phyloP scores from a whole-genome alignment of 306 rosid species.

The Amphicarpaea edgeworthii region DNA sequence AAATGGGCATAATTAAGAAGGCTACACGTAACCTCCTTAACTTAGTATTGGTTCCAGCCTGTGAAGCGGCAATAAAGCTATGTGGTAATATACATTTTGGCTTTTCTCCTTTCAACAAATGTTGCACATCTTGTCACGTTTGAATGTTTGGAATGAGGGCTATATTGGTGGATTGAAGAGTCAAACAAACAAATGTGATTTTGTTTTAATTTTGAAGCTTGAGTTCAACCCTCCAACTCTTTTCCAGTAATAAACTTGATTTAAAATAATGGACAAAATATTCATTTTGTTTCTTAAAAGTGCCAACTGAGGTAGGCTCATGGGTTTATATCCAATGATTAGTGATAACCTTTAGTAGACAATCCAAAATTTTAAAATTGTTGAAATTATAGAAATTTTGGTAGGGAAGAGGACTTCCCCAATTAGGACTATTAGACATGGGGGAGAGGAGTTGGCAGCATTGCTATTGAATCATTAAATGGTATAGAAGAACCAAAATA shows the following conservation, averaged over 20 bases:
- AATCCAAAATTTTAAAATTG: neutral
- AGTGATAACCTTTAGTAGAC: neutral
- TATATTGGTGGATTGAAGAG: conserved; percentile 4
- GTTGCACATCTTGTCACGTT: conserved; percentile 3
- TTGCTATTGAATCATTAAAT: neutral
- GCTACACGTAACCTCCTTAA: conserved; percentile 60
- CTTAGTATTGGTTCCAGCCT: conserved; percentile 66
- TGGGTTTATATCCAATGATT: neutral
- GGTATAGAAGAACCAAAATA: neutral
- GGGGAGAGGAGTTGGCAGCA: neutral
- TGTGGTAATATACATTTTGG: conserved; percentile 66
- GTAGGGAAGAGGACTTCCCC: too few relatives aligned
- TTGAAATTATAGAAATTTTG: conserved; percentile 11
- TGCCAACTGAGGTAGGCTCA: neutral
- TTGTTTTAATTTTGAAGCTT: neutral
- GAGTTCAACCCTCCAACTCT: neutral
- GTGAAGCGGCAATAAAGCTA: conserved; percentile 77
- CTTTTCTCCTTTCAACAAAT: conserved; percentile 4
- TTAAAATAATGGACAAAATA: neutral
- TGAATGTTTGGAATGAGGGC: conserved; percentile 12
- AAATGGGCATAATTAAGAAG: conserved; percentile 72
- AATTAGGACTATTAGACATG: too few relatives aligned
- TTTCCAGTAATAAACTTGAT: conserved; percentile 7
- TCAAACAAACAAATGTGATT: neutral
- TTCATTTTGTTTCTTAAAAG: neutral